A percentile compares a stretch with the other conserved stretches of the same genome.
Evolutionary conservation across 2,329 filamentous ascomycete species (phyloP).

Genomic region (Pyrenophora teres): DNA sequence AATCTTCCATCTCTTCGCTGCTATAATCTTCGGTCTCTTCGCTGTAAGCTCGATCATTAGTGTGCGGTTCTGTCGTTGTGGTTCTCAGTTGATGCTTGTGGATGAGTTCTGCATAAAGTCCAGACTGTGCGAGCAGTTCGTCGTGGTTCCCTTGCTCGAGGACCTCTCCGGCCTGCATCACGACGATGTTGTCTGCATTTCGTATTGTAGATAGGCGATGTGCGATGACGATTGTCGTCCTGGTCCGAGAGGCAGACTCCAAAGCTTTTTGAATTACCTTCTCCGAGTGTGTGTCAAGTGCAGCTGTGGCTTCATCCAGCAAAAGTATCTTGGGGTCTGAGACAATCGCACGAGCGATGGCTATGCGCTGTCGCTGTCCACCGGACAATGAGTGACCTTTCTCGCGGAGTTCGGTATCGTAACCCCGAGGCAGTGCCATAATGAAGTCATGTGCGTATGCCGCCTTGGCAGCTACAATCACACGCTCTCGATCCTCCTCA

Average conservation of each 20-base stretch:
- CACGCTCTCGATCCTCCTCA: neutral
- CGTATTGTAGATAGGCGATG: too few relatives aligned
- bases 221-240: too few relatives aligned
- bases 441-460: neutral
- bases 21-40: too few relatives aligned
- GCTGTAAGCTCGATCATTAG: neutral
- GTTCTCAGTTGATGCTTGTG: neutral
- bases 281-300: constrained; percentile 47
- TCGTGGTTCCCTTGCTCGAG: neutral
- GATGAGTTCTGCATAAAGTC: neutral
- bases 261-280: constrained; percentile 41
- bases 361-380: constrained; percentile 92
- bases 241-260: neutral
- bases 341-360: constrained; percentile 84
- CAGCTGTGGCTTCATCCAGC: constrained; percentile 68
- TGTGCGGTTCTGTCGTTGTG: neutral
- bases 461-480: neutral
- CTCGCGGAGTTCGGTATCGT: neutral
- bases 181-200: too few relatives aligned
- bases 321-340: constrained; percentile 86
- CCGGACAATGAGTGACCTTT: constrained; percentile 59
- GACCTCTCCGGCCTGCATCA: neutral
- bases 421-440: neutral
- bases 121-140: neutral
- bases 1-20: too few relatives aligned